Evolutionary conservation across 2,329 filamentous ascomycete genomes (phyloP).

Genomic region (Hypoxylon sp.): DNA sequence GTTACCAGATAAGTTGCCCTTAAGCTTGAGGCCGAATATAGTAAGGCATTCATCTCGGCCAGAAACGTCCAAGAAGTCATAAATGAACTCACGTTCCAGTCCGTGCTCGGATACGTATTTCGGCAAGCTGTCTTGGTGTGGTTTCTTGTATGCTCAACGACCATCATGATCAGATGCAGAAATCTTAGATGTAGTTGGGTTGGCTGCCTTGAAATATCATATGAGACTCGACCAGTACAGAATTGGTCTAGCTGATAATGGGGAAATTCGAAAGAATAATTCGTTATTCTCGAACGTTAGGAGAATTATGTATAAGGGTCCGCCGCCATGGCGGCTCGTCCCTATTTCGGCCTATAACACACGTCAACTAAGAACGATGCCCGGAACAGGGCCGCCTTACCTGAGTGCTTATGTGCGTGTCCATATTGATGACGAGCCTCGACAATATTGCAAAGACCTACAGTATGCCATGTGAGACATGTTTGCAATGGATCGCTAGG

Average conservation of each 20-base stretch:
- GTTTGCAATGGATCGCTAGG: neutral
- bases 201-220: neutral
- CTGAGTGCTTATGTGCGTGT: slow-evolving; percentile 8
- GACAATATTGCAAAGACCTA: neutral
- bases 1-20: neutral
- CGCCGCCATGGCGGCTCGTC: slow-evolving; percentile 28
- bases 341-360: slow-evolving; percentile 37
- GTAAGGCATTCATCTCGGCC: slow-evolving; percentile 2
- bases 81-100: neutral
- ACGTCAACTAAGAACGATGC: slow-evolving; percentile 21
- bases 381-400: slow-evolving; percentile 25
- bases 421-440: slow-evolving; percentile 2
- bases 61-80: neutral
- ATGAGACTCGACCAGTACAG: slow-evolving; percentile 5
- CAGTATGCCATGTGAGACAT: slow-evolving; percentile 9
- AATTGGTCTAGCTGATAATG: slow-evolving; percentile 9
- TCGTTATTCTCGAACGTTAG: slow-evolving; percentile 15
- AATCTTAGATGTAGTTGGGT: neutral
- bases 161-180: neutral
- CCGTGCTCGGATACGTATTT: neutral
- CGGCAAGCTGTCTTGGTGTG: neutral
- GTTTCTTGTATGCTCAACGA: neutral
- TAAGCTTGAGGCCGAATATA: neutral
- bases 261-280: slow-evolving; percentile 6
- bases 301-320: slow-evolving; percentile 10